These are phyloP conservation scores for Pelargonium cotyledonis DNA, from an alignment of 441 rosid genomes.

Conservation along the genomic window DNA sequence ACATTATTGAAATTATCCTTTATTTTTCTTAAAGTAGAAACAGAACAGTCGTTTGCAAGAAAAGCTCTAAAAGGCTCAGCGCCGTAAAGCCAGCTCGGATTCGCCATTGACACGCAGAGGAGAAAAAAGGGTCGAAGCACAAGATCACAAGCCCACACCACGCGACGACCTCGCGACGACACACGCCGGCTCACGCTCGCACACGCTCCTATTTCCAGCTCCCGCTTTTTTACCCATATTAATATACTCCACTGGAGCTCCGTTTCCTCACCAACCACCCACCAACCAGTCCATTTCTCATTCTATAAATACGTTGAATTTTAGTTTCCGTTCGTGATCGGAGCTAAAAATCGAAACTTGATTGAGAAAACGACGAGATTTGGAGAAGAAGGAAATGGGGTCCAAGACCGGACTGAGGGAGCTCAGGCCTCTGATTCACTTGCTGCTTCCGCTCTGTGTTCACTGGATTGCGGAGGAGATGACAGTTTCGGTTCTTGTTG, in stretches of 20 bases:
- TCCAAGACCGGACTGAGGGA: constrained; percentile 27
- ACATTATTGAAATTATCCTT: no score
- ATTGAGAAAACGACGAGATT: background rate
- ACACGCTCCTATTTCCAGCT: background rate
- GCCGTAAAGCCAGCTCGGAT: background rate
- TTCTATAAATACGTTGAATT: background rate
- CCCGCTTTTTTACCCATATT: background rate
- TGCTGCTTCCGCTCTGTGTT: constrained; percentile 41
- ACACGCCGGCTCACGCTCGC: background rate
- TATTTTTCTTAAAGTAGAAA: no score
- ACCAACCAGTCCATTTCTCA: background rate
- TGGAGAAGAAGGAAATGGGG: constrained; percentile 19
- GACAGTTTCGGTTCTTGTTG: constrained; percentile 61
- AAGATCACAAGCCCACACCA: background rate
- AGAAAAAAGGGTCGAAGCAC: background rate
- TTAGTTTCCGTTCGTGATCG: background rate
- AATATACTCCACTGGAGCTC: background rate
- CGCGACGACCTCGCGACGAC: background rate
- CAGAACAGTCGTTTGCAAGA: no score
- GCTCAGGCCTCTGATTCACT: constrained; percentile 39
- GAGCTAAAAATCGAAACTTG: background rate
- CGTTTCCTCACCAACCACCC: background rate
- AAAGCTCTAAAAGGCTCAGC: background rate
- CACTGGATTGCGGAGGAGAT: constrained; percentile 56
- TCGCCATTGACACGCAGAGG: background rate